phyloP scores from a whole-genome alignment of 2,329 filamentous ascomycete genomes.

The Parafenestella ontariensis region DNA sequence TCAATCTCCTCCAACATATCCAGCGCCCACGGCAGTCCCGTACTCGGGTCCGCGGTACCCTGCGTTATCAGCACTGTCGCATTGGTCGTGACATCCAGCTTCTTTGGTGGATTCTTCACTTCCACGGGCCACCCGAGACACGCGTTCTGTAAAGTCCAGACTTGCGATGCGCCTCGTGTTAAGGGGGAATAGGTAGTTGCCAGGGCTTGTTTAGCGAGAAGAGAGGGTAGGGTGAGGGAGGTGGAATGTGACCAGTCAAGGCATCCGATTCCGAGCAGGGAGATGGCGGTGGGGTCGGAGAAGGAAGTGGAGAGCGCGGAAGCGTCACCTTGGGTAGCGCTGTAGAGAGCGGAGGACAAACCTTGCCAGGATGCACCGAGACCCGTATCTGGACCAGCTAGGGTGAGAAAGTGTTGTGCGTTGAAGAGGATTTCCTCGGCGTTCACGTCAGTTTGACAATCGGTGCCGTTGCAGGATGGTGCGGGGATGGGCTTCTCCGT shows the following conservation, averaged over 20 bases:
- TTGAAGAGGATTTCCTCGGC: conserved; percentile 39
- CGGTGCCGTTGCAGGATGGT: conserved; percentile 36
- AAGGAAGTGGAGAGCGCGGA: conserved; percentile 42
- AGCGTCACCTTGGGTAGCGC: conserved; percentile 48
- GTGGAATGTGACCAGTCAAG: conserved; percentile 41
- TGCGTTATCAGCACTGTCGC: conserved; percentile 50
- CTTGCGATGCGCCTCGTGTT: conserved; percentile 44
- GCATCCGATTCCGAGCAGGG: conserved; percentile 47
- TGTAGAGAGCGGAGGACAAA: conserved; percentile 30
- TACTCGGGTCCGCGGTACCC: conserved; percentile 51
- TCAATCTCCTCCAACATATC: conserved; percentile 33
- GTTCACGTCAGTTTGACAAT: conserved; percentile 33
- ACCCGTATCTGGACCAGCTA: neutral
- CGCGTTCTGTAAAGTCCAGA: conserved; percentile 43
- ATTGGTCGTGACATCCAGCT: conserved; percentile 29
- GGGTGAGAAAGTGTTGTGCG: conserved; percentile 2
- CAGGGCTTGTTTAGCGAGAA: conserved; percentile 38
- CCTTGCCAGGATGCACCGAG: conserved; percentile 5
- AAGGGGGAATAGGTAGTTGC: conserved; percentile 45
- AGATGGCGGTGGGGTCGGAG: conserved; percentile 12
- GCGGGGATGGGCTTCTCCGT: conserved; percentile 44
- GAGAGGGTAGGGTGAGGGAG: conserved; percentile 16
- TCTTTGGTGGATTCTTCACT: conserved; percentile 45
- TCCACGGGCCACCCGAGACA: conserved; percentile 54
- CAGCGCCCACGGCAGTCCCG: conserved; percentile 40